phyloP scores from a whole-genome alignment of 73 alveolate species.

The Loxodes magnus region DNA sequence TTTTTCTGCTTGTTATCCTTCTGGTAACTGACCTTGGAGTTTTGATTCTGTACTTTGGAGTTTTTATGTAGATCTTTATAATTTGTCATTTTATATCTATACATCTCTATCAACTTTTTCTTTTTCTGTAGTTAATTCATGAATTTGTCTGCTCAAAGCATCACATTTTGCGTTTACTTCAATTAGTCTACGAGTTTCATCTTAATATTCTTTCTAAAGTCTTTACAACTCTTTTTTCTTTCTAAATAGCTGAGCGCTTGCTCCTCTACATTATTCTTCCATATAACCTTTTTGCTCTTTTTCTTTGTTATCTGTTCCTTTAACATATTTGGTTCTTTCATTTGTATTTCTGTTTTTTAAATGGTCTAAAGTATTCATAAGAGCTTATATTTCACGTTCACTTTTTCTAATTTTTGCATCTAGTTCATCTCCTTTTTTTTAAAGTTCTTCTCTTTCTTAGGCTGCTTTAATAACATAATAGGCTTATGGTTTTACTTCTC shows the following conservation, averaged over 20 bases:
- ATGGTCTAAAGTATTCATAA: slow-evolving; percentile 76
- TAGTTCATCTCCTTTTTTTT: slow-evolving; percentile 92
- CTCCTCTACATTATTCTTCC: slow-evolving; percentile 83
- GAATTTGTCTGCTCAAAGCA: slow-evolving; percentile 25
- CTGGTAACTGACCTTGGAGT: slow-evolving; percentile 19
- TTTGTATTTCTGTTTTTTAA: slow-evolving; percentile 73
- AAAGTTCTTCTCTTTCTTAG: slow-evolving; percentile 95
- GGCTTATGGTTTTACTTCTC: slow-evolving; percentile 90
- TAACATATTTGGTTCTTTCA: slow-evolving; percentile 44
- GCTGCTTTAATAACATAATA: slow-evolving; percentile 96
- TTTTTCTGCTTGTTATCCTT: slow-evolving; percentile 33
- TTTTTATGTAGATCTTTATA: slow-evolving; percentile 26
- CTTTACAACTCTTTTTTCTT: slow-evolving; percentile 56
- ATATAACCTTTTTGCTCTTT: slow-evolving; percentile 43
- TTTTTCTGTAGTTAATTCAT: slow-evolving; percentile 15
- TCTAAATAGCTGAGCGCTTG: slow-evolving; percentile 72
- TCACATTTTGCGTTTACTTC: slow-evolving; percentile 52
- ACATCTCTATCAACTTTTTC: slow-evolving; percentile 35
- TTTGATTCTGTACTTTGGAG: slow-evolving; percentile 21
- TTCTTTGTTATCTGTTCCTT: slow-evolving; percentile 56
- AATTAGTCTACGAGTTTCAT: slow-evolving; percentile 52
- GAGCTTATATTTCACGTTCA: slow-evolving; percentile 82
- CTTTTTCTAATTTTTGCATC: slow-evolving; percentile 94
- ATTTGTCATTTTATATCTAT: slow-evolving; percentile 25
- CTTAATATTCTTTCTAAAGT: slow-evolving; percentile 56